Evolutionary conservation across 257 asterid genomes (phyloP).

Genomic region (Nicotiana tabacum): DNA sequence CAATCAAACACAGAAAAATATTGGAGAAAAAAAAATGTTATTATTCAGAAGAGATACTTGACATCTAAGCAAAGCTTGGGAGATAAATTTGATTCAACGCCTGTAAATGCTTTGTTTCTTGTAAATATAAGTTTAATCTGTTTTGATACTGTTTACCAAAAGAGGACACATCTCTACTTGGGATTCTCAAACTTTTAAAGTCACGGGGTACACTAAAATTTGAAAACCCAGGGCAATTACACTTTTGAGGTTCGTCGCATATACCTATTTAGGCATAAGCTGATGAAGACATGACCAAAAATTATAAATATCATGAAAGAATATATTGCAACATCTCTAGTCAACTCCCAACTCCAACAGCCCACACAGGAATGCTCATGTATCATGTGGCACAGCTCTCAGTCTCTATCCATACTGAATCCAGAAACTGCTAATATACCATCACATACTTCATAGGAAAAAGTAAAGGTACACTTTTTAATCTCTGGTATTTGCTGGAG

Average conservation of each 20-base stretch:
- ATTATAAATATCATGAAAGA: background rate
- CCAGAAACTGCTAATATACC: background rate
- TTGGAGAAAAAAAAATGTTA: no score
- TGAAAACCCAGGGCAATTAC: background rate
- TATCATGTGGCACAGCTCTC: background rate
- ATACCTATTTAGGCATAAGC: background rate
- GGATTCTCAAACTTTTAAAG: background rate
- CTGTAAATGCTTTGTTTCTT: background rate
- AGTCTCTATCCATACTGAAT: background rate
- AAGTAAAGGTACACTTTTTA: background rate
- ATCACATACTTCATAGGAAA: background rate
- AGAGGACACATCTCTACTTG: background rate
- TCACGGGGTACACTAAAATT: background rate
- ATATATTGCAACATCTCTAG: background rate
- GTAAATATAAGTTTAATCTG: background rate
- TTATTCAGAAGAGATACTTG: no score
- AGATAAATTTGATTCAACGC: background rate
- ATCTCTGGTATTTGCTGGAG: background rate
- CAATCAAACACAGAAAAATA: no score
- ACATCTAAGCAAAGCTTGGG: no score
- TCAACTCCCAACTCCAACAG: background rate
- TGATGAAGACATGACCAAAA: background rate
- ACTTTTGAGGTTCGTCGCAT: background rate
- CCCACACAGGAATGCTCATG: background rate
- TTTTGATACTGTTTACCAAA: background rate